Percentiles rank a stretch among this genome's conserved stretches.
These are phyloP conservation scores for Aquilaria agallochum DNA, from an alignment of 441 rosid genomes.

Conservation along the genomic window DNA sequence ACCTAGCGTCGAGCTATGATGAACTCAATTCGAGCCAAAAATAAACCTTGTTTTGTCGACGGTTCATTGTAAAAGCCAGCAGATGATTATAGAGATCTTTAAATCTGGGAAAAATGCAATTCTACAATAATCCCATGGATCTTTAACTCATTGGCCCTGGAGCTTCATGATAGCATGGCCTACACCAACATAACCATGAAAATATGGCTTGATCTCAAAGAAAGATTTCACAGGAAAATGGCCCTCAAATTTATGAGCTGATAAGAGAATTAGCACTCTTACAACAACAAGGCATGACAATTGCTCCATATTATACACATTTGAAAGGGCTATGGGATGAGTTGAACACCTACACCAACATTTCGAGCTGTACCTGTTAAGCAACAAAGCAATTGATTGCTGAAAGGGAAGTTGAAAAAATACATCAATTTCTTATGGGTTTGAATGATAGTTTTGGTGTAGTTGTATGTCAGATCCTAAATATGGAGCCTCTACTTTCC, in stretches of 20 bases:
- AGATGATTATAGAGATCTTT: conserved; percentile 1
- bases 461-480: no score
- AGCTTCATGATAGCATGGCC: conserved; percentile 2
- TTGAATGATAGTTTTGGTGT: no score
- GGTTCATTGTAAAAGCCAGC: background rate
- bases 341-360: background rate
- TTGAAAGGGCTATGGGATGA: background rate
- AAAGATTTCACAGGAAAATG: conserved; percentile 6
- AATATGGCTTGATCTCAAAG: conserved; percentile 8
- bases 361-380: background rate
- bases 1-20: background rate
- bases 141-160: background rate
- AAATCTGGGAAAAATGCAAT: background rate
- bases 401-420: no score
- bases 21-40: background rate
- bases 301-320: background rate
- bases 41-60: background rate
- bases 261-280: conserved; percentile 3
- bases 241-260: conserved; percentile 1
- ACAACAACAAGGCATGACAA: background rate
- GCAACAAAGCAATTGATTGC: no score
- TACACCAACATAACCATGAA: background rate
- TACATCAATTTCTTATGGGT: no score
- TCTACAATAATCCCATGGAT: conserved; percentile 8
- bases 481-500: no score